Base-by-base conservation (phyloP, 805 yeast species). In the Candida vaughaniae region DNA sequence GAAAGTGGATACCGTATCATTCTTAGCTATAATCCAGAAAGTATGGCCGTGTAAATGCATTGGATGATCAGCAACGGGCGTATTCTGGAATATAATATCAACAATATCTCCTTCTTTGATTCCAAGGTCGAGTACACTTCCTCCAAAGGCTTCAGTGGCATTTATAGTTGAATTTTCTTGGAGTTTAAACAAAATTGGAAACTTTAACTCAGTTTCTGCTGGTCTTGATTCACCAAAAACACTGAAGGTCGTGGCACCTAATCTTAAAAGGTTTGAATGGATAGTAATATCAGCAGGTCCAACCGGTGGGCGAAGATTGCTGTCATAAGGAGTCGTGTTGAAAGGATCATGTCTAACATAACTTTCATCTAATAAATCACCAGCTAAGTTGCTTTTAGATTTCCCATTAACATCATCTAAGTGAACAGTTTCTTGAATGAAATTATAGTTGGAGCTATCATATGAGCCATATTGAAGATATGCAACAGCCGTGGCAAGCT, bases 21-120 rank as follows among this genome's bases (percentile, higher is more conserved):
- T 53, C 35, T 37, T 52, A 31, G 60, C 55, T 18, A 62, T 46
- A 2, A 54, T 41, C 38, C 58, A 58, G 42, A 61, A 56, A 16
- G 49, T 45, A 35, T 62, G 68, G 3, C 66, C 68, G 38, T 62
- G 68, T 10, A 62, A 39, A 35, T 62, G 68, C 22, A 60, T 48
- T 6, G 68, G 68, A 40, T 62, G 68, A 36, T 54, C 56, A 35
- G 57, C 55, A 17, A 43, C 39, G 17, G 52, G 45, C 38, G 43
- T 47, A 36, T 60, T 61, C 42, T 61, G 51, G 37, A 62, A 38
- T 14, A 61, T 50, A 26, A 62, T 43, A 35, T 62, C 68, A 19
- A 60, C 58, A 3, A 51, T 45, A 30, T 63, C 62, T 5, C 67
- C 66, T 15, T 31, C 34, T 19, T 47, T 44, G 15, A 59, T 39